Evolutionary conservation across 257 asterid genomes (phyloP), one percentile per base, ranked within the genome.

Genomic region (Mitragyna speciosa): DNA sequence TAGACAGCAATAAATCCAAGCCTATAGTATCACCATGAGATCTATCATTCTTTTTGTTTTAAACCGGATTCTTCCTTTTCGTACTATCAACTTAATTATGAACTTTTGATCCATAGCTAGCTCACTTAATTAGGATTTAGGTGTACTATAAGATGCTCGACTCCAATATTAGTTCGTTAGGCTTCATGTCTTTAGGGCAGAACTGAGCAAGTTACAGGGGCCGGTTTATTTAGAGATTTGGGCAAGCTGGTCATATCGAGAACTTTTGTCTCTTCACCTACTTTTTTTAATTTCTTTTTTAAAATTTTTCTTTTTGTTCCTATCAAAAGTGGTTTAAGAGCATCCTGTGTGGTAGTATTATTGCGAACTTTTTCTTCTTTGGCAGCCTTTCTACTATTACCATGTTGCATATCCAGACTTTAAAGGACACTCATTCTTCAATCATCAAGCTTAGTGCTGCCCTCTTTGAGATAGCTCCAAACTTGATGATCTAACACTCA

Each of bases 311-410:
- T 54, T 68, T 2, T 76, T 78, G 63, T 73, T 73, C 48, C 59
- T 19, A 33, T 16, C 65, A 83, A 79, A 51, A 45, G 83, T 81
- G 81, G 31, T 49, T 65, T 65, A 36, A 80, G 61, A 36, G 75
- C 79, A 80, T 79, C 70, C 26, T 65, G 59, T 73, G 26, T 39
- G 11, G 74, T 61, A 19, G 74, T 61, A 71, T 73, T 84, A 85
- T 73, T 82, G 48, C 70, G 31, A 17, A 47, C 65, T 66, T 80
- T 73, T 43, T 33, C 4, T 65, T 86, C 76, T 64, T 63, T 70
- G 70, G 89, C 89, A 82, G 89, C 91, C 89, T 41, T 84, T 69
- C 68, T 59, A 80, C 19, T 43, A 79, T 61, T 64, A 63, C 65
- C 15, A 45, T 41, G 63, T 39, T 8, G 81, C 51, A 33, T 70